Conservation (phyloP, 139 green algal genomes). For the Pedinophyceae sp. region DNA sequence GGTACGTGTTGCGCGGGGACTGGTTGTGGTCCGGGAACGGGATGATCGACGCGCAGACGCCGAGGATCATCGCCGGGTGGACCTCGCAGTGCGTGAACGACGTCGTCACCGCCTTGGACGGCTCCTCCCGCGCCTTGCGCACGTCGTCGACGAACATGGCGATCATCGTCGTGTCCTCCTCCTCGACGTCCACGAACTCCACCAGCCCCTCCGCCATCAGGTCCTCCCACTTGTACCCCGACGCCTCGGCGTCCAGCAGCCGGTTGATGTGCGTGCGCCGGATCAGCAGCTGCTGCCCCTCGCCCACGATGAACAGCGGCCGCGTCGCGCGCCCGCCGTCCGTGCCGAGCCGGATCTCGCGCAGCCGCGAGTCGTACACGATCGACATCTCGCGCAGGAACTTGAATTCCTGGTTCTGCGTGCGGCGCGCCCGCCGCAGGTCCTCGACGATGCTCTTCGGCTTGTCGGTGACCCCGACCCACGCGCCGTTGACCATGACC, state of each 20-base stretch:
- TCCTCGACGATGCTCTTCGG: constrained; percentile 1
- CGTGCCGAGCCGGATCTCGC: constrained; percentile 74
- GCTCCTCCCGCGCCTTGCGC: constrained; percentile 17
- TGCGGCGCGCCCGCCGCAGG: too few species aligned
- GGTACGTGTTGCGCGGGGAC: constrained; percentile 88
- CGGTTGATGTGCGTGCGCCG: constrained; percentile 62
- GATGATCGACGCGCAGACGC: constrained; percentile 94
- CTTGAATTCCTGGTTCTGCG: too few species aligned
- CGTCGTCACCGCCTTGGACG: constrained; percentile 36
- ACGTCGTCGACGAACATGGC: constrained; percentile 58
- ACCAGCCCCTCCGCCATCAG: constrained; percentile 35
- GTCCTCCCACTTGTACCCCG: constrained; percentile 26
- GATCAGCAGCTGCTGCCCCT: constrained; percentile 63
- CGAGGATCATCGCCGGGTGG: constrained; percentile 95
- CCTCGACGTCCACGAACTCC: constrained; percentile 77
- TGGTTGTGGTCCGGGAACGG: constrained; percentile 99
- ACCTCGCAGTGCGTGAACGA: constrained; percentile 98
- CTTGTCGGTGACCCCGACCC: constrained; percentile 73
- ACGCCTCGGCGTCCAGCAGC: constrained; percentile 23
- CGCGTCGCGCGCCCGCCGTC: constrained; percentile 69
- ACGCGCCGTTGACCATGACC: constrained; percentile 83
- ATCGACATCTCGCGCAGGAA: constrained; percentile 71
- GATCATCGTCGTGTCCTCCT: constrained; percentile 99
- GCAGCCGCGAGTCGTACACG: constrained; percentile 50
- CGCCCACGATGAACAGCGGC: constrained; percentile 82